Evolutionary conservation across 2,329 filamentous ascomycete species (phyloP), one percentile per base, ranked within the genome.

Genomic region (Alternaria angustiovoidea): DNA sequence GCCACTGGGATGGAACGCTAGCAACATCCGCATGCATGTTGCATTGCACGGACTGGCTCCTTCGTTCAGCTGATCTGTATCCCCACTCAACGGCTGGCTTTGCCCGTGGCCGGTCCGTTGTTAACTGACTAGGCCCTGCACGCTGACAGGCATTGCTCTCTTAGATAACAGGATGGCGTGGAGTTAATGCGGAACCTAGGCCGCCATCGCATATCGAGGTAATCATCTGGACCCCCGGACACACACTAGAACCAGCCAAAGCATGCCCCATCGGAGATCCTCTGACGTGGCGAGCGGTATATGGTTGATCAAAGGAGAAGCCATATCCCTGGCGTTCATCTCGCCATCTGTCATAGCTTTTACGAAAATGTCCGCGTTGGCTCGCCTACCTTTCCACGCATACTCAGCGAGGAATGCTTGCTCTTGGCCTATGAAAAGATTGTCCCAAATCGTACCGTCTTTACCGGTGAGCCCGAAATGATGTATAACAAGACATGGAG

Each of bases 251-350:
- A 78, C 76, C 74, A 77, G 78, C 79, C 79, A 79, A 76, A 81
- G 76, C 76, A 75, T 78, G 74, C 77, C 75, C 79, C 76, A 77
- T 81, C 80, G 81, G 79, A 81, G 81, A 83, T 80, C 81, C 78
- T 81, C 81, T 83, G 81, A 84, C 81, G 81, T 84, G 81, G 81
- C 81, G 78, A 76, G 64, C 76, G 72, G 73, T 79, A 78, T 79
- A 74, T 81, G 78, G 79, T 79, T 78, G 75, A 79, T 75, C 65
- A 63, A 62, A 72, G 71, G 73, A 71, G 71, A 74, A 69, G 61
- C 71, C 68, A 73, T 73, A 71, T 73, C 73, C 71, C 72, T 75
- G 74, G 69, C 70, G 70, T 76, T 72, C 75, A 73, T 75, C 69
- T 78, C 61, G 71, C 74, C 75, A 75, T 78, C 72, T 73, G 75